Conservation (phyloP, 2,329 filamentous ascomycete genomes). For the Beauveria australis region DNA sequence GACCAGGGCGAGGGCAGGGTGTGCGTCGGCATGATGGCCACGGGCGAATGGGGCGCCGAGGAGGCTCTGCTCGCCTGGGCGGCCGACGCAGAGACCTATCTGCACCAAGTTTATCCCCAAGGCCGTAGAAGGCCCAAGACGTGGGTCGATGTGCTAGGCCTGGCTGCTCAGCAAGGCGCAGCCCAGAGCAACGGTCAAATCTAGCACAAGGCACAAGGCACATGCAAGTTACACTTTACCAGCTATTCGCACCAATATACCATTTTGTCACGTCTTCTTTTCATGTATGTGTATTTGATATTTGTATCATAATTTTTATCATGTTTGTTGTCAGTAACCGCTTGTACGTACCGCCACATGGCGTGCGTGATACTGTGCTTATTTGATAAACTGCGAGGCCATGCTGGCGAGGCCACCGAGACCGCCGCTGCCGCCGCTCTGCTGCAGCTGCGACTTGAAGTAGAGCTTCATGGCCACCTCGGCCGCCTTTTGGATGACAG, state of each 20-base stretch:
- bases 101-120: conserved; percentile 39
- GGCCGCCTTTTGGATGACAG: conserved; percentile 67
- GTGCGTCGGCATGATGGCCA: conserved; percentile 54
- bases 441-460: conserved; percentile 62
- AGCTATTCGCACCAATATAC: neutral
- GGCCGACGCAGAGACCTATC: conserved; percentile 45
- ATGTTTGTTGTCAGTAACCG: neutral
- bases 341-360: neutral
- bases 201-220: too few relatives aligned
- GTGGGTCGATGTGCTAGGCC: conserved; percentile 50
- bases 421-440: conserved; percentile 25
- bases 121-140: conserved; percentile 42
- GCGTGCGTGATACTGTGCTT: neutral
- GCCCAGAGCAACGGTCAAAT: neutral
- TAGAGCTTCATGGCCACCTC: conserved; percentile 90
- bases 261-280: neutral
- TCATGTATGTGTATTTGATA: neutral
- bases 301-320: neutral
- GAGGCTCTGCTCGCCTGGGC: conserved; percentile 56
- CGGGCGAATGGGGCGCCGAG: conserved; percentile 60
- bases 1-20: conserved; percentile 49
- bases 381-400: conserved; percentile 40
- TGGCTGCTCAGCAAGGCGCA: neutral
- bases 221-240: neutral
- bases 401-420: conserved; percentile 31